A percentile compares a stretch with the other conserved stretches of the same genome.
phyloP scores from a whole-genome alignment of 352 stramenopile genomes.

The Globisporangium acanthophoron region DNA sequence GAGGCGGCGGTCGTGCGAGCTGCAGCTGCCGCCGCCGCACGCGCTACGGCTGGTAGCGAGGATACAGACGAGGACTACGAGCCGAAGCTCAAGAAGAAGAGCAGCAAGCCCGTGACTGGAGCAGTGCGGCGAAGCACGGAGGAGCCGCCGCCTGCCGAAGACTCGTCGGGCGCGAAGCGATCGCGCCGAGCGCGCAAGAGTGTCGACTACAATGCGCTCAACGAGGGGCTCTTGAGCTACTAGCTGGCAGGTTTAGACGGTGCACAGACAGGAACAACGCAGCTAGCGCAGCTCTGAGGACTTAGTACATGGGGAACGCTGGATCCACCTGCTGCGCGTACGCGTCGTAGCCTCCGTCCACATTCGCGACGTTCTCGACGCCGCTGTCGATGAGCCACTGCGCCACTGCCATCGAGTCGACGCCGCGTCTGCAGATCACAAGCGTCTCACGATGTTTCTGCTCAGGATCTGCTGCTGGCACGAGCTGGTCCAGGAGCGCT shows the following conservation, averaged over 20 bases:
- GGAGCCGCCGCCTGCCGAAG: background rate
- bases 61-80: conserved; percentile 13
- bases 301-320: conserved; percentile 72
- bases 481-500: background rate
- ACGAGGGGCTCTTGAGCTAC: conserved; percentile 38
- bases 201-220: conserved; percentile 59
- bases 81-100: conserved; percentile 2
- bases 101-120: background rate
- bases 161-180: conserved; percentile 1
- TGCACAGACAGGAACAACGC: background rate
- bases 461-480: background rate
- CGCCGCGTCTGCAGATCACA: conserved; percentile 77
- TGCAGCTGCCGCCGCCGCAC: background rate
- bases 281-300: too few species aligned
- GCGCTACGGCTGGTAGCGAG: conserved; percentile 10
- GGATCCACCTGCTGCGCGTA: conserved; percentile 49
- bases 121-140: background rate
- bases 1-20: background rate
- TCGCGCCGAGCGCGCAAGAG: conserved; percentile 20
- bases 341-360: conserved; percentile 66
- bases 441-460: conserved; percentile 10
- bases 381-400: conserved; percentile 47
- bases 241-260: background rate
- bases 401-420: conserved; percentile 62
- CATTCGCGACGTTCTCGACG: conserved; percentile 39